These are phyloP conservation scores for Fagopyrum tataricum DNA, from an alignment of 148 eudicot genomes.

Conservation along the genomic window DNA sequence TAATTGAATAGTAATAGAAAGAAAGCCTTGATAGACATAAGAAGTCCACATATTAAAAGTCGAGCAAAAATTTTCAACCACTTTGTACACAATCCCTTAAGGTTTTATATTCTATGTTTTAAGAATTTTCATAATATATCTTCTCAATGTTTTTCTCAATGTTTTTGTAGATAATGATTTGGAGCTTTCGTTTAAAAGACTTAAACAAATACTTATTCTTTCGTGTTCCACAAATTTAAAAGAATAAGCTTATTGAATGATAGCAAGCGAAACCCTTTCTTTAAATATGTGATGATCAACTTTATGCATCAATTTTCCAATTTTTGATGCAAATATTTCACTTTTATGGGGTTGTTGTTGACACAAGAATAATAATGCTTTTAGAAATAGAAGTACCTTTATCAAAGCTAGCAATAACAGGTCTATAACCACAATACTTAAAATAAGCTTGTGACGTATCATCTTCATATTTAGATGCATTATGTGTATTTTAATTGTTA, in stretches of 20 bases:
- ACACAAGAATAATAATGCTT: neutral
- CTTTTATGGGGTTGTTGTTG: no score
- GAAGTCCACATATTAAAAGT: slow-evolving; percentile 3
- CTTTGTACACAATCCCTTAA: neutral
- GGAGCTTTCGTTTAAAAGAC: neutral
- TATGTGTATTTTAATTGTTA: neutral
- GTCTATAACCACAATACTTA: slow-evolving; percentile 10
- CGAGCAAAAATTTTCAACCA: neutral
- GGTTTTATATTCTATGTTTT: neutral
- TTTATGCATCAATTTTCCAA: neutral
- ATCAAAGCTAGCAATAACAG: neutral
- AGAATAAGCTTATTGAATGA: neutral
- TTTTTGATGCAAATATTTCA: neutral
- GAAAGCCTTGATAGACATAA: neutral
- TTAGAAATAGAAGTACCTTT: slow-evolving; percentile 8
- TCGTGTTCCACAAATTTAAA: neutral
- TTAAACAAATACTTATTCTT: neutral
- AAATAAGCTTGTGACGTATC: neutral
- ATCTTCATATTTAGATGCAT: neutral
- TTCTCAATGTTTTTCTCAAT: neutral
- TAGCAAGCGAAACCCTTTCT: neutral
- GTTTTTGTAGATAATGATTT: neutral
- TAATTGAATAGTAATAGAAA: neutral
- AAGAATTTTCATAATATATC: slow-evolving; percentile 1
- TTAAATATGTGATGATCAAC: neutral